Evolutionary conservation across 768 basidiomycete species (phyloP), one percentile per base, ranked within the genome.

Genomic region (Pulveroboletus sp.): DNA sequence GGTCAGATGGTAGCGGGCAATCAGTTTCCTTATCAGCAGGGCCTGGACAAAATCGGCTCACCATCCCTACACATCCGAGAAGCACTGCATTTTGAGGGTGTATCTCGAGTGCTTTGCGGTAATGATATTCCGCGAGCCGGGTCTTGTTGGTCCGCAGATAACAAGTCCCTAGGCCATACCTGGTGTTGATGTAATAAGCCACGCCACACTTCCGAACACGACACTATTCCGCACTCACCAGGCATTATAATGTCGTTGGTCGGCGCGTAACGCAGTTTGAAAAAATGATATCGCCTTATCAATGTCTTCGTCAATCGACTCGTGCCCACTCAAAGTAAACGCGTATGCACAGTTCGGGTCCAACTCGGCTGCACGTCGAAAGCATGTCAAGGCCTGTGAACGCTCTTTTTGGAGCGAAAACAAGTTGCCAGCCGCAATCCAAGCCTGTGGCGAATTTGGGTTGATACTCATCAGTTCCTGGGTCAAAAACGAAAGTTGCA

Each of bases 91-190:
- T 98, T 58, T 85, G 81, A 36, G 93, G 90, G 68, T 97, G 93
- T 67, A 99, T 93, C 59, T 89, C 83, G 32, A 86, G 78, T 3
- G 96, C 94, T 66, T 86, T 88, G 59, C 89, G 81, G 75, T 91
- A 98, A 71, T 98, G 94, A 73, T 95, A 97, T 67, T 98, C 93
- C 39, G 96, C 96, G 45, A 94, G 76, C 39, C 89, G 83, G 50
- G 90, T 73, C 74, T 95, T 97, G 70, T 89, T 93, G 80, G 87
- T 91, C 61, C 92, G 81, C 67, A 95, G 76, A 75, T 97, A 98
- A 64, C 93, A 97, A 32, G 90, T 90, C 54, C 96, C 96, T 59
- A 99, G 76, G n/a, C 96, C 96, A 69, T 98, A 99, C 95, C 95
- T 97, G 62, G 55, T 51, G 54, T 64, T 58, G 46, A 55, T 50